These are phyloP conservation scores for Suzukiozyma palmioleophila DNA, from an alignment of 1,139 yeast species.

Conservation along the genomic window DNA sequence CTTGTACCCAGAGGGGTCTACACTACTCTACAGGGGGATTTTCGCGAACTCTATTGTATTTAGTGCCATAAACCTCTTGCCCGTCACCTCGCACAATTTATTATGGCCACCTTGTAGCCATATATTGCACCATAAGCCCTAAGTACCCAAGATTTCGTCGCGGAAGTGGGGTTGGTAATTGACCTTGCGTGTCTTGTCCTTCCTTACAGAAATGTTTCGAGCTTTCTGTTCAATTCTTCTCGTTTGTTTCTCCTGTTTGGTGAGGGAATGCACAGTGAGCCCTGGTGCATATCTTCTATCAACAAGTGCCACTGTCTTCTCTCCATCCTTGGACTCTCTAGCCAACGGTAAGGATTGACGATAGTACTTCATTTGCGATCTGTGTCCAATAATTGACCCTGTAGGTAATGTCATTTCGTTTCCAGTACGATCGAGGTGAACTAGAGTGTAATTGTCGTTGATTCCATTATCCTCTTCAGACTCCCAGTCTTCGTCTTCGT, in stretches of 20 bases:
- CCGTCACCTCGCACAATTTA: too few relatives aligned
- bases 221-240: slow-evolving; percentile 21
- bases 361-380: slow-evolving; percentile 41
- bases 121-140: neutral
- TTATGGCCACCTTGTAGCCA: too few relatives aligned
- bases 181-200: slow-evolving; percentile 22
- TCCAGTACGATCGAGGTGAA: slow-evolving; percentile 35
- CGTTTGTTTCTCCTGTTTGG: slow-evolving; percentile 33
- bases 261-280: slow-evolving; percentile 23
- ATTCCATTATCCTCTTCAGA: slow-evolving; percentile 28
- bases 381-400: slow-evolving; percentile 47
- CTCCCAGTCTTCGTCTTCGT: slow-evolving; percentile 21
- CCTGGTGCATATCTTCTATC: slow-evolving; percentile 43
- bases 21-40: too few relatives aligned
- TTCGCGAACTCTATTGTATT: too few relatives aligned
- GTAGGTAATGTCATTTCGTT: slow-evolving; percentile 42
- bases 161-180: slow-evolving; percentile 38
- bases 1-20: too few relatives aligned
- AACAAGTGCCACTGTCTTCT: slow-evolving; percentile 33
- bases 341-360: slow-evolving; percentile 35
- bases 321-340: slow-evolving; percentile 22
- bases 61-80: too few relatives aligned
- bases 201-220: slow-evolving; percentile 22
- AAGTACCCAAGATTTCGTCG: slow-evolving; percentile 32
- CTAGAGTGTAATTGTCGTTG: slow-evolving; percentile 29